Conservation (phyloP, 805 yeast genomes). For the Ogataea ramenticola region DNA sequence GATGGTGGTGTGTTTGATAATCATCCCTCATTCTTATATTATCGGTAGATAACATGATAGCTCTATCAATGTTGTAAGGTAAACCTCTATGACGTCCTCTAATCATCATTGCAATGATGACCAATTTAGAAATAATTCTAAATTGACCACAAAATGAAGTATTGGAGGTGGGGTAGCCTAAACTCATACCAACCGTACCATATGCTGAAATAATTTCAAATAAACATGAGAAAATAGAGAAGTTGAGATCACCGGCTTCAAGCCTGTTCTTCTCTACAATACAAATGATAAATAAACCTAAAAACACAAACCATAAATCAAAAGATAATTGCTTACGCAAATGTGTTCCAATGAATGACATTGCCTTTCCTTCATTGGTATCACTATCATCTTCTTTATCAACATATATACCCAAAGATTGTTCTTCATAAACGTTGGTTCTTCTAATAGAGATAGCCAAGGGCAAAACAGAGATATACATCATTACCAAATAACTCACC, state of each 20-base stretch:
- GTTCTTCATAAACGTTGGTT: conserved; percentile 97
- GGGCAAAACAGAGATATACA: conserved; percentile 96
- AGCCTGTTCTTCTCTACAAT: conserved; percentile 74
- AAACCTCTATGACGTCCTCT: conserved; percentile 96
- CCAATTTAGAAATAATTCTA: conserved; percentile 66
- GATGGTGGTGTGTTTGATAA: conserved; percentile 44
- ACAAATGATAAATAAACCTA: conserved; percentile 81
- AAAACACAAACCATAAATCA: conserved; percentile 88
- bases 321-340: conserved; percentile 86
- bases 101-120: conserved; percentile 82
- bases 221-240: conserved; percentile 63
- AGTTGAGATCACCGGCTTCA: conserved; percentile 34
- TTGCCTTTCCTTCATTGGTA: conserved; percentile 29
- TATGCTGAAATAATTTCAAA: conserved; percentile 93
- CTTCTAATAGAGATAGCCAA: conserved; percentile 93
- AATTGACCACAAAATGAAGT: conserved; percentile 74
- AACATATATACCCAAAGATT: conserved; percentile 81
- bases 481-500: conserved; percentile 91
- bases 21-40: conserved; percentile 55
- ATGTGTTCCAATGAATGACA: conserved; percentile 76
- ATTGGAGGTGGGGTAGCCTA: conserved; percentile 66
- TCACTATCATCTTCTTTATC: conserved; percentile 24
- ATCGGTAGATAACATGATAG: conserved; percentile 77
- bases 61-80: conserved; percentile 90
- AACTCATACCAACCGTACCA: conserved; percentile 90